Base-by-base conservation (phyloP, 257 asterid species). In the Rhazya stricta region DNA sequence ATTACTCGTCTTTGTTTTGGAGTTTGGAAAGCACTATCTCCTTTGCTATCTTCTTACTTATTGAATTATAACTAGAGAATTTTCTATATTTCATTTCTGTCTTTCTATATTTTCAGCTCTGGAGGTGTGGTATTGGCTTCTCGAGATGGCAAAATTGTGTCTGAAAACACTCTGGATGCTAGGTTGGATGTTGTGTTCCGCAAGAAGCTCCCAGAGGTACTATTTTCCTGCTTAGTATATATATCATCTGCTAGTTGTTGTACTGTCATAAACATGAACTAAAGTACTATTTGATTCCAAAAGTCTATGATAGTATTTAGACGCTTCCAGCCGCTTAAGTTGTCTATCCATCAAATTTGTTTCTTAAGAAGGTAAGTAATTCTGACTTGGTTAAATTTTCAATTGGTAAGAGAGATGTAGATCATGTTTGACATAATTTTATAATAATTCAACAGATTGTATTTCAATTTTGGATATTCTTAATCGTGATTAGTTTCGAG, bases 51-150 rank as follows among this genome's bases (percentile, higher is more conserved):
- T 37, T 66, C 21, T 23, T 30, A 50, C 46, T 37, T 29, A 6
- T 30, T 50, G 29, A 3, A 6, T 67, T 2, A 23, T 65, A 4
- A 1, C 43, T 30, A 15, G 27, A 65, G 69, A 45, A 30, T 27
- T 37, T 74, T 30, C 48, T 48, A 41, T 54, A 43, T 67, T 57
- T 74, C 23, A 39, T 39, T 75, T 71, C 42, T 57, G 29, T 76
- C 9, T 69, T 42, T 81, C n/a, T 74, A 16, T 76, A 18, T 71
- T 80, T 80, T 50, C 83, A 94, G 98, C 80, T 77, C 94, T 32
- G 98, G 98, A 79, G 98, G 98, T 69, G 94, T 91, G 12, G 97
- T 94, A 29, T 83, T 94, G 89, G 98, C 98, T 79, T 94, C 98
- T 77, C 87, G 96, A 75, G 97, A 94, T 87, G 98, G 98, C 65